A percentile compares a stretch with the other conserved stretches of the same genome.
Conservation (phyloP, 2,329 filamentous ascomycete genomes). For the Microdochium nivale region DNA sequence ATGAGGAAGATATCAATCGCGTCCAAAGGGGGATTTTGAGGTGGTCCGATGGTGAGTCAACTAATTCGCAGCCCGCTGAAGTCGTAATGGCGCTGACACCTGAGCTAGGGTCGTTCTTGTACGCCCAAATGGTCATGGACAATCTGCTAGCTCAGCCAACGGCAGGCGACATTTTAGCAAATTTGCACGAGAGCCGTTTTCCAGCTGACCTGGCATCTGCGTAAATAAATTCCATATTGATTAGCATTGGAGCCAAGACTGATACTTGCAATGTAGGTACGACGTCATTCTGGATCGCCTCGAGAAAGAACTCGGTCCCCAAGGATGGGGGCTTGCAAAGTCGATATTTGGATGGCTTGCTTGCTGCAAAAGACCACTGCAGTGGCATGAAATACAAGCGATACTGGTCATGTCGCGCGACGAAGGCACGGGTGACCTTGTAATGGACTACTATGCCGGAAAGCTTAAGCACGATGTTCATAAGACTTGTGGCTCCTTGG, state of each 20-base stretch:
- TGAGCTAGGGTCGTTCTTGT: conserved; percentile 21
- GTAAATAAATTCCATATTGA: conserved; percentile 1
- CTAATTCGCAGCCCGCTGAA: neutral
- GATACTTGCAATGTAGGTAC: conserved; percentile 15
- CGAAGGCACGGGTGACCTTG: conserved; percentile 1
- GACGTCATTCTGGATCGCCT: conserved; percentile 14
- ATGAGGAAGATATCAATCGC: neutral
- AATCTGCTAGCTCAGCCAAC: conserved; percentile 15
- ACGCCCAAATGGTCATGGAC: conserved; percentile 18
- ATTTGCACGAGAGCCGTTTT: conserved; percentile 9
- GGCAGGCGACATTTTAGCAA: conserved; percentile 6
- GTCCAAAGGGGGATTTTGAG: neutral
- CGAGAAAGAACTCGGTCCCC: conserved; percentile 3
- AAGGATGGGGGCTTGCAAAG: conserved; percentile 15
- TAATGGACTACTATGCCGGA: conserved; percentile 10
- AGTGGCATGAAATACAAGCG: conserved; percentile 30
- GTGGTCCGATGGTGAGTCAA: conserved; percentile 1
- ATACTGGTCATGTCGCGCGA: conserved; percentile 18
- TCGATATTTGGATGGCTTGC: conserved; percentile 29
- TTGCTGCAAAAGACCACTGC: conserved; percentile 27
- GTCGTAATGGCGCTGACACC: neutral
- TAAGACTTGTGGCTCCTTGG: conserved; percentile 26
- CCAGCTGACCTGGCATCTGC: conserved; percentile 7
- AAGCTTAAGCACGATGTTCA: conserved; percentile 16
- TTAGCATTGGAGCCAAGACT: neutral